Conservation (phyloP, 768 basidiomycete genomes). For the Agaricus blazei region DNA sequence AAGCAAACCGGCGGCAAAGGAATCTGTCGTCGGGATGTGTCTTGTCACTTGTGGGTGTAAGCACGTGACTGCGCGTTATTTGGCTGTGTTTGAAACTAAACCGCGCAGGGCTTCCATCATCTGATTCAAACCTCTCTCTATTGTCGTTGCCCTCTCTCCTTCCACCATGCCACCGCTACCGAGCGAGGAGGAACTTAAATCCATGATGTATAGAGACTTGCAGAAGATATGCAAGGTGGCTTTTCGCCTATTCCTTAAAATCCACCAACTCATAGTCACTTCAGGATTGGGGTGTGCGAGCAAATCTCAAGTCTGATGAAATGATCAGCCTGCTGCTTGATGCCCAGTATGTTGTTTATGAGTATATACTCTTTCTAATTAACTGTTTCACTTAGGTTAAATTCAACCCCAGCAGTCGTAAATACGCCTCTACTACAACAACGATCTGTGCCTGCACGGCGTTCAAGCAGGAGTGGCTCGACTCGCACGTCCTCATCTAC, state of each 20-base stretch:
- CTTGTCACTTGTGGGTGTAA: not conserved
- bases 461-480: conserved; percentile 31
- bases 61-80: conserved; percentile 48
- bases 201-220: conserved; percentile 40
- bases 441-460: conserved; percentile 29
- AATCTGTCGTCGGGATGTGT: not conserved
- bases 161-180: conserved; percentile 36
- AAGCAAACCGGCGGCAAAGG: not conserved
- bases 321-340: conserved; percentile 71
- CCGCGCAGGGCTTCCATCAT: conserved; percentile 27
- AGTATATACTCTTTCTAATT: not conserved
- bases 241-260: not conserved
- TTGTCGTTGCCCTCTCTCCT: conserved; percentile 12
- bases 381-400: conserved; percentile 15
- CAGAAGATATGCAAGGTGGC: conserved; percentile 71
- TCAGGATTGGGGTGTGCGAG: conserved; percentile 76
- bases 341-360: conserved; percentile 33
- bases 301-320: conserved; percentile 77
- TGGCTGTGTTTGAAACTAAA: conserved; percentile 44
- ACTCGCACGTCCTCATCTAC: conserved; percentile 41
- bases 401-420: conserved; percentile 17
- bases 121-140: conserved; percentile 7
- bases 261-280: conserved; percentile 13
- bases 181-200: conserved; percentile 35
- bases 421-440: conserved; percentile 21